Evolutionary conservation across 805 yeast species (phyloP).

Genomic region (Saccharomycopsis synnaedendra): DNA sequence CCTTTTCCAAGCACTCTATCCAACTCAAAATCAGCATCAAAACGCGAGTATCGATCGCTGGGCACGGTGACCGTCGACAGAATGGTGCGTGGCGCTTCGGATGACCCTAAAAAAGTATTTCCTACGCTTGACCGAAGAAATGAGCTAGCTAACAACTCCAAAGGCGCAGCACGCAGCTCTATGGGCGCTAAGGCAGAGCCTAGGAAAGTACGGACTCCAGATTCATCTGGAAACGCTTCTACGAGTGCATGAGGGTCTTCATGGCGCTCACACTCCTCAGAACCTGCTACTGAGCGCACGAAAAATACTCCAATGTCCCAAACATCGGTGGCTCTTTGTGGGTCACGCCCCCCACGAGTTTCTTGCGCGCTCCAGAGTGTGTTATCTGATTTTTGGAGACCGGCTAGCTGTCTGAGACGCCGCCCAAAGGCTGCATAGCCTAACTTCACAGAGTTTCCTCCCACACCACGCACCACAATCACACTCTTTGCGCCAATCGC

Average conservation of each 20-base stretch:
- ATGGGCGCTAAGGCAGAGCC: slow-evolving; percentile 12
- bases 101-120: slow-evolving; percentile 11
- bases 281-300: slow-evolving; percentile 52
- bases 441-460: slow-evolving; percentile 46
- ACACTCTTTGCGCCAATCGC: slow-evolving; percentile 52
- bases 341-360: slow-evolving; percentile 26
- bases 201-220: slow-evolving; percentile 55
- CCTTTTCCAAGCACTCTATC: slow-evolving; percentile 86
- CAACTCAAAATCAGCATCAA: slow-evolving; percentile 90
- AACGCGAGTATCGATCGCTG: slow-evolving; percentile 44
- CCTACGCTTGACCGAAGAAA: slow-evolving; percentile 69
- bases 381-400: neutral
- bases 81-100: slow-evolving; percentile 19
- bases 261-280: slow-evolving; percentile 40
- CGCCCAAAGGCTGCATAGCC: slow-evolving; percentile 50
- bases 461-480: slow-evolving; percentile 34
- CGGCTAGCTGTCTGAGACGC: slow-evolving; percentile 21
- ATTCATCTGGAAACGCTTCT: slow-evolving; percentile 33
- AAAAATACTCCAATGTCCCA: slow-evolving; percentile 87
- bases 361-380: slow-evolving; percentile 61
- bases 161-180: slow-evolving; percentile 50
- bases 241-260: slow-evolving; percentile 58
- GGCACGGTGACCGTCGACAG: too few relatives aligned
- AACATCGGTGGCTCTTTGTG: slow-evolving; percentile 77
- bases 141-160: slow-evolving; percentile 75